These are phyloP conservation scores for Beauveria australis DNA, from an alignment of 2,329 filamentous ascomycete species.

Conservation along the genomic window DNA sequence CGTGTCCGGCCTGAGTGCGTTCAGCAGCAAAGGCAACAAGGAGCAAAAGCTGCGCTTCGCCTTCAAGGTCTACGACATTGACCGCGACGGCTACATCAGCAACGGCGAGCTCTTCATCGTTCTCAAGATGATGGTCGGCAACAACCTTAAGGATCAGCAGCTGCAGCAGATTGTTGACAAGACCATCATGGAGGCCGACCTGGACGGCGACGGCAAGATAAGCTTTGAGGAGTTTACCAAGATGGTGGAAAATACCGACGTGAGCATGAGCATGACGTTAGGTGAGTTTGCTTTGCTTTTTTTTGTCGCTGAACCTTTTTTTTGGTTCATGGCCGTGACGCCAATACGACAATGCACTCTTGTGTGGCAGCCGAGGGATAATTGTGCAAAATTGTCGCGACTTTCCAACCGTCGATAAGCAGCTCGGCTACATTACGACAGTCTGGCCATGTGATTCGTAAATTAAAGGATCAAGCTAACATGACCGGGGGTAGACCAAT, in stretches of 20 bases:
- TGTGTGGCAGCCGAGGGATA: no score
- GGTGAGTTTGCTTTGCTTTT: slow-evolving; percentile 37
- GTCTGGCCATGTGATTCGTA: not conserved
- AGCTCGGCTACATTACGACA: no score
- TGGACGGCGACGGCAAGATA: slow-evolving; percentile 94
- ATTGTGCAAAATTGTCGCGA: no score
- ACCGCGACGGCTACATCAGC: slow-evolving; percentile 96
- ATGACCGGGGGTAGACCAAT: slow-evolving; percentile 15
- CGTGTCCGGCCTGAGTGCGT: slow-evolving; percentile 87
- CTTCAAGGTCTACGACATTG: slow-evolving; percentile 99
- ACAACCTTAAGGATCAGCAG: slow-evolving; percentile 97
- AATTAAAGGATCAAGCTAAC: slow-evolving; percentile 1
- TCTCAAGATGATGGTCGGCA: slow-evolving; percentile 99
- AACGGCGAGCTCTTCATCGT: slow-evolving; percentile 99
- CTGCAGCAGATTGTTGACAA: slow-evolving; percentile 99
- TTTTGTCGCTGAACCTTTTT: not conserved
- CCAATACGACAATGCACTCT: no score
- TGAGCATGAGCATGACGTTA: slow-evolving; percentile 67
- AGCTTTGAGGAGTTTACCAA: slow-evolving; percentile 98
- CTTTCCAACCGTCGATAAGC: no score
- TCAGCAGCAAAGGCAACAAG: slow-evolving; percentile 97
- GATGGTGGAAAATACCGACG: slow-evolving; percentile 94
- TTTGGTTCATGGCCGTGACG: not conserved
- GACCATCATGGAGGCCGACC: slow-evolving; percentile 98
- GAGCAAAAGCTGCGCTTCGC: slow-evolving; percentile 96